Conservation (phyloP, 805 yeast species). For the Limtongia smithiae region DNA sequence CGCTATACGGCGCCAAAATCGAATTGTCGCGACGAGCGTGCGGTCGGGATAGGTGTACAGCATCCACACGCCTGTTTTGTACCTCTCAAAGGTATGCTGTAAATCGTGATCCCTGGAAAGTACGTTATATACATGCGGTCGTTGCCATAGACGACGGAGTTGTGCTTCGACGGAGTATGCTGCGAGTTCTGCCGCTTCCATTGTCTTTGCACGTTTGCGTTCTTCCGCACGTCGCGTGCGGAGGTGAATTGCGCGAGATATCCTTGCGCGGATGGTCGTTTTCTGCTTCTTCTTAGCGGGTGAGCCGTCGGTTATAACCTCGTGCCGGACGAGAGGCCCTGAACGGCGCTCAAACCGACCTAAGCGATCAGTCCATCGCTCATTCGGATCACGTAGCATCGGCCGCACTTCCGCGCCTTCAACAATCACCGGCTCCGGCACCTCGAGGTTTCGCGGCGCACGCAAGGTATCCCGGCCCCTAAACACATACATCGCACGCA, state of each 20-base stretch:
- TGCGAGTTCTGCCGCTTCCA: not conserved
- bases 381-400: not conserved
- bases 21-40: constrained; percentile 17
- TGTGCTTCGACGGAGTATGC: not conserved
- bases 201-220: too few species aligned
- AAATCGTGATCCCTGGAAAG: constrained; percentile 7
- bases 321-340: too few species aligned
- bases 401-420: not conserved
- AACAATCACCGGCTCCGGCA: constrained; percentile 1
- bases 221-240: too few species aligned
- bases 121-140: constrained; percentile 21
- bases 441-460: constrained; percentile 18
- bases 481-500: constrained; percentile 14
- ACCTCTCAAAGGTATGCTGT: constrained; percentile 20
- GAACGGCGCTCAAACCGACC: too few species aligned
- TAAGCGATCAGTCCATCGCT: not conserved
- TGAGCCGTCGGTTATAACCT: too few species aligned
- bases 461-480: constrained; percentile 17
- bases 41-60: constrained; percentile 23
- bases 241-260: too few species aligned
- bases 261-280: too few species aligned
- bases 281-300: too few species aligned
- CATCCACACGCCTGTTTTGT: constrained; percentile 12
- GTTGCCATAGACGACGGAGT: constrained; percentile 15
- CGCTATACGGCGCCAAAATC: constrained; percentile 3